Percentiles rank a stretch among this genome's conserved stretches.
These are phyloP conservation scores for Mycena vitilis DNA, from an alignment of 768 basidiomycete species.

Conservation along the genomic window DNA sequence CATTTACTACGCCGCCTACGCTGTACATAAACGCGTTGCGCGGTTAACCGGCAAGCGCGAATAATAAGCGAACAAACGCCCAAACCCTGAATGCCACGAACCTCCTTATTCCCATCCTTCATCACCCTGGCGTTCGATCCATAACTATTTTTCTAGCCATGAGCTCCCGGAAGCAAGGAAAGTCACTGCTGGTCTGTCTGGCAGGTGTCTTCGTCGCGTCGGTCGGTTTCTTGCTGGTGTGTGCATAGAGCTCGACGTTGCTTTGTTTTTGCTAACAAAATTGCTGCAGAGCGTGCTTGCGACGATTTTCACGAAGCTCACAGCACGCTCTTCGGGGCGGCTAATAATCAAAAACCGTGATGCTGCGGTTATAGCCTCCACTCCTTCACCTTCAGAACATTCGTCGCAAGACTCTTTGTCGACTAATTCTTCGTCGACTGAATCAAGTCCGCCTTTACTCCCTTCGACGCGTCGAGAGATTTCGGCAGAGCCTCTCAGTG, in stretches of 20 bases:
- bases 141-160: conserved; percentile 8
- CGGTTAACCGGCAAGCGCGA: no score
- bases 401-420: neutral
- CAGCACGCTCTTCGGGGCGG: neutral
- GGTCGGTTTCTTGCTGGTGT: conserved; percentile 24
- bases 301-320: conserved; percentile 7
- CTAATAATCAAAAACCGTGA: conserved; percentile 23
- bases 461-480: neutral
- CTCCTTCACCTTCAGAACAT: conserved; percentile 11
- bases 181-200: conserved; percentile 10
- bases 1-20: neutral
- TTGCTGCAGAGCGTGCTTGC: conserved; percentile 25
- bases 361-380: conserved; percentile 25
- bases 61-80: neutral
- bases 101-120: neutral
- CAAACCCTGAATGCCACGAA: neutral
- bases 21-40: neutral
- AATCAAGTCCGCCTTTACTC: neutral
- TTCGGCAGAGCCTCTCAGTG: neutral
- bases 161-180: conserved; percentile 14
- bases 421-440: neutral
- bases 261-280: neutral
- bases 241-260: neutral
- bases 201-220: conserved; percentile 17
- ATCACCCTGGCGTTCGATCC: conserved; percentile 22